Conservation (phyloP, 495 filamentous ascomycete genomes). For the Hyphodiscus hymeniophilus region DNA sequence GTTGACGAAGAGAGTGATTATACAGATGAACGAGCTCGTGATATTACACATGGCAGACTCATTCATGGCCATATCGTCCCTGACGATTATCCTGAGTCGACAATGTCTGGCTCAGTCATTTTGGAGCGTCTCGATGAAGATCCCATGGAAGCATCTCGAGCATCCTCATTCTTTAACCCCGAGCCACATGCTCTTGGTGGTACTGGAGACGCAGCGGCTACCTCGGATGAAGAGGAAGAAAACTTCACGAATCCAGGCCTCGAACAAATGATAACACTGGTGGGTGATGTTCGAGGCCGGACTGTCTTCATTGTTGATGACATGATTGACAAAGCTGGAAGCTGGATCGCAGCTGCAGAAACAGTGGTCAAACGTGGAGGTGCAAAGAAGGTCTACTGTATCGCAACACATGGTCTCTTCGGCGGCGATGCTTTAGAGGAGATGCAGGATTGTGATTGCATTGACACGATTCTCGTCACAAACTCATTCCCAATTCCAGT, state of each 20-base stretch:
- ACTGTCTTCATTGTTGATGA: constrained; percentile 94
- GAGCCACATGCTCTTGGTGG: constrained; percentile 68
- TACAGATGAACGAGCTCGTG: constrained; percentile 75
- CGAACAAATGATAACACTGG: constrained; percentile 91
- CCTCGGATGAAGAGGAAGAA: constrained; percentile 85
- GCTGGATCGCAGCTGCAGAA: constrained; percentile 98
- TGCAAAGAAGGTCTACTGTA: constrained; percentile 92
- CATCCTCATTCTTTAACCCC: constrained; percentile 45
- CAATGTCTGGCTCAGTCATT: constrained; percentile 45
- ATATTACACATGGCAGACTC: constrained; percentile 85
- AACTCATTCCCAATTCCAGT: constrained; percentile 88
- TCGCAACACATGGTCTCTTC: constrained; percentile 94
- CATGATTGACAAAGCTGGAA: constrained; percentile 96
- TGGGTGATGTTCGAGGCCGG: constrained; percentile 80
- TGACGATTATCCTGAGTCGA: constrained; percentile 79
- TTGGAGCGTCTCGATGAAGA: constrained; percentile 40
- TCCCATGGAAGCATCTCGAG: constrained; percentile 47
- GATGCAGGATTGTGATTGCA: constrained; percentile 84
- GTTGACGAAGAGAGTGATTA: constrained; percentile 55
- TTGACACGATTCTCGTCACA: constrained; percentile 89
- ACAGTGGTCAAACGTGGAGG: constrained; percentile 88
- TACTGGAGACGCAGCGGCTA: constrained; percentile 66
- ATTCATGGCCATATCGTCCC: constrained; percentile 96
- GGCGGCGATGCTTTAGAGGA: constrained; percentile 82
- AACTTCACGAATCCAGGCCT: constrained; percentile 61